Evolutionary conservation across 164 flowering plant genomes (phyloP).

Genomic region (Aristolochia fimbriata): DNA sequence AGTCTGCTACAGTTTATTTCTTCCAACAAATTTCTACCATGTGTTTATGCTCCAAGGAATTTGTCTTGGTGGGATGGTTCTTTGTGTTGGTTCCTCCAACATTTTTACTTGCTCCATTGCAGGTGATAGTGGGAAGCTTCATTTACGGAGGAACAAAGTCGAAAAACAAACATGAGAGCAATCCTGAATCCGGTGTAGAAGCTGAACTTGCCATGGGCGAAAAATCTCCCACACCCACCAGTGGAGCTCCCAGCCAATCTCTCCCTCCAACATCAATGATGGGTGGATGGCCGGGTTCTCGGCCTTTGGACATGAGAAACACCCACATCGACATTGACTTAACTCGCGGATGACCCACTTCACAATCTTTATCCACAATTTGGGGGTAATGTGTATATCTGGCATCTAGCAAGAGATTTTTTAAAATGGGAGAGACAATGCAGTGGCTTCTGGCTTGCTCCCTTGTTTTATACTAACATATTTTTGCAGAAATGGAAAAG

Average conservation of each 20-base stretch:
- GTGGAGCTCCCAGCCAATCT: constrained; percentile 21
- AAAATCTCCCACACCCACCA: constrained; percentile 24
- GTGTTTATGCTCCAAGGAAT: not conserved
- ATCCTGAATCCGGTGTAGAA: constrained; percentile 19
- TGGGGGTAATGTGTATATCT: constrained; percentile 27
- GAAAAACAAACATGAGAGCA: constrained; percentile 25
- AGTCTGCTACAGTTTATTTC: not conserved
- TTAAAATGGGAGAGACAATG: not conserved
- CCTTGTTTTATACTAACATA: constrained; percentile 1
- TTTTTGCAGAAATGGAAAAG: not conserved
- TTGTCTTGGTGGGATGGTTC: not conserved
- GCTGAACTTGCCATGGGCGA: constrained; percentile 22
- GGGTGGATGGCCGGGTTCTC: constrained; percentile 48
- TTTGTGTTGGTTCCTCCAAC: not conserved
- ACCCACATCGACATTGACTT: constrained; percentile 62
- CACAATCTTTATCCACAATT: not conserved
- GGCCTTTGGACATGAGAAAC: constrained; percentile 35
- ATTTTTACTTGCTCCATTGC: constrained; percentile 4
- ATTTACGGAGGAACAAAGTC: constrained; percentile 39
- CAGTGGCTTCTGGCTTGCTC: too few relatives aligned
- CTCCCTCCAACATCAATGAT: constrained; percentile 19
- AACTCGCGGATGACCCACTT: constrained; percentile 44
- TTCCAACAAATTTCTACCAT: not conserved
- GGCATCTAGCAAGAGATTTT: constrained; percentile 8
- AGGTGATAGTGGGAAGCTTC: constrained; percentile 64